These are phyloP conservation scores for Solanum appendiculatum DNA, from an alignment of 257 asterid species.

Conservation along the genomic window DNA sequence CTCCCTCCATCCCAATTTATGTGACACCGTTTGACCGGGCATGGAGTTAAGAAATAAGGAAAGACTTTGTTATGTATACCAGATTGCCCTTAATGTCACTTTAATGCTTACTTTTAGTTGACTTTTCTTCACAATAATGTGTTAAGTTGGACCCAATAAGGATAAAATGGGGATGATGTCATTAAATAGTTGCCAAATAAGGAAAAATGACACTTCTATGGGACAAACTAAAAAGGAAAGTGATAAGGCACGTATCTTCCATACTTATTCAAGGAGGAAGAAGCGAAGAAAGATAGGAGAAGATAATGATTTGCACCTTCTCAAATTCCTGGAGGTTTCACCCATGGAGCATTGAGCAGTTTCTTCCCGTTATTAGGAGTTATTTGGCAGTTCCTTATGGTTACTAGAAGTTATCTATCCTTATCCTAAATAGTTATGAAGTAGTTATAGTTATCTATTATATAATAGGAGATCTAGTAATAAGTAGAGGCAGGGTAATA, in stretches of 20 bases:
- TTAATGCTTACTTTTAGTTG: neutral
- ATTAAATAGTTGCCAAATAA: neutral
- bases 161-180: neutral
- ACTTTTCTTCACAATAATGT: neutral
- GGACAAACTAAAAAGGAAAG: neutral
- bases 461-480: neutral
- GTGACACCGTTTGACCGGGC: neutral
- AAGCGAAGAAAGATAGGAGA: neutral
- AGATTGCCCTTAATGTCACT: neutral
- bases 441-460: neutral
- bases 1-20: neutral
- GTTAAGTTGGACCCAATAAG: neutral
- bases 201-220: neutral
- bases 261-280: neutral
- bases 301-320: neutral
- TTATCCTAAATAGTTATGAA: neutral
- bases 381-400: neutral
- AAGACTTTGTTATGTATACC: neutral
- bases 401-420: neutral
- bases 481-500: neutral
- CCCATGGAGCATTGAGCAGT: neutral
- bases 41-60: neutral
- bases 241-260: neutral
- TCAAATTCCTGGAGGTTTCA: neutral
- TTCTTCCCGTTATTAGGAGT: neutral